Base-by-base conservation (phyloP, 441 rosid species). In the Dalechampia spathulata region DNA sequence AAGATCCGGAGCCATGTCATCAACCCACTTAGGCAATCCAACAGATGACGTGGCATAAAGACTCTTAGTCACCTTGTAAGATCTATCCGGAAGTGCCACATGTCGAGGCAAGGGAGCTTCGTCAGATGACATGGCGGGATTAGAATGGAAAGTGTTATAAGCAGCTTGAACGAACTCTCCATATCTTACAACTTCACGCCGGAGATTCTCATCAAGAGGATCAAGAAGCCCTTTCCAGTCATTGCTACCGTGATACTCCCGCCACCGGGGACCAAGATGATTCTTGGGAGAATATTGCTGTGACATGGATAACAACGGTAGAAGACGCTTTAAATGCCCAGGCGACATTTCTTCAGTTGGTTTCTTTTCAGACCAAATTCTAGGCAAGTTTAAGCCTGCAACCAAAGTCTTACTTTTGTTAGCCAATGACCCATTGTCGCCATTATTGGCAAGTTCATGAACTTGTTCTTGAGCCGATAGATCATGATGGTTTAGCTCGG, bases 341-440 rank as follows among this genome's bases (percentile, higher is more conserved):
- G 98, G 98, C 0, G 98, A 92, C 83, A 92, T 84, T 59, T 92
- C 99, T 39, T 82, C 97, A 0, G 86, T 94, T 2, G 87, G 81
- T 54, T 77, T 85, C 74, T 66, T 65, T 48, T 77, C 87, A 26
- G 91, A 84, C 99, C 99, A 92, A 17, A 92, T 46, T 67, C 90
- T 50, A 0, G 76, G 51, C 66, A 86, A 55, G 45, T 71, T 88
- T 21, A 92, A 65, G 28, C 86, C 77, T 63, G 77, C 81, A 1
- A 86, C 57, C 10, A 79, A 61, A 28, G 60, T 52, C 34, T 25
- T 72, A 1, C 82, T 73, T 39, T 56, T 74, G 13, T 26, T 71
- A 45, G 61, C 73, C 8, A 30, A 30, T 9, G 77, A 44, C 8
- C 56, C 73, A 17, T 59, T 48, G 27, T 47, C 23, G 1, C 37